A percentile compares a stretch with the other conserved stretches of the same genome.
These are phyloP conservation scores for Penicillium glabrum DNA, from an alignment of 2,329 filamentous ascomycete genomes.

Conservation along the genomic window DNA sequence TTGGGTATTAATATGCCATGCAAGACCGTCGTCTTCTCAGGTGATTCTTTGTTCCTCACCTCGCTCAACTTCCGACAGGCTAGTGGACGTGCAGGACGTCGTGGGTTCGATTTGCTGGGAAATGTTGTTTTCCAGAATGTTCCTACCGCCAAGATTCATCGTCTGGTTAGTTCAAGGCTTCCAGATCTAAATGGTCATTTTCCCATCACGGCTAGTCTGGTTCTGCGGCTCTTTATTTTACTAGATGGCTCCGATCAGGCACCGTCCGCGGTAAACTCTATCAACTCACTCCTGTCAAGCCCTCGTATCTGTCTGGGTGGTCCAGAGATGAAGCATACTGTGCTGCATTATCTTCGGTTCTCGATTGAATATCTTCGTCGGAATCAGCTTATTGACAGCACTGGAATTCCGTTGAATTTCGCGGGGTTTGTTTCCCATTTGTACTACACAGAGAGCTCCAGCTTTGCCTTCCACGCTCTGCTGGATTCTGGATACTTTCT, in stretches of 20 bases:
- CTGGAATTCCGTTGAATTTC: constrained; percentile 69
- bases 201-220: constrained; percentile 70
- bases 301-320: constrained; percentile 70
- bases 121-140: constrained; percentile 78
- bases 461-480: constrained; percentile 74
- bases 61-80: constrained; percentile 75
- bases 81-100: constrained; percentile 73
- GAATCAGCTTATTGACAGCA: constrained; percentile 62
- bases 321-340: constrained; percentile 64
- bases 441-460: constrained; percentile 73
- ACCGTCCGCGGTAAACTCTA: constrained; percentile 59
- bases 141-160: constrained; percentile 58
- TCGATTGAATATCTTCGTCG: constrained; percentile 76
- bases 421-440: constrained; percentile 69
- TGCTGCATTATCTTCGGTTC: constrained; percentile 75
- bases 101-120: constrained; percentile 77
- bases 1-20: constrained; percentile 84
- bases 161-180: constrained; percentile 70
- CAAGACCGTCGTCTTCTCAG: constrained; percentile 75
- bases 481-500: constrained; percentile 71
- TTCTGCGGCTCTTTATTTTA: constrained; percentile 67
- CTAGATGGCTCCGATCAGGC: constrained; percentile 66
- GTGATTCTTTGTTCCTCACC: constrained; percentile 71
- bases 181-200: constrained; percentile 77
- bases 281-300: constrained; percentile 69